Evolutionary conservation across 1,284 basidiomycete genomes (phyloP), one percentile per base, ranked within the genome.

Genomic region (Sanghuangporus weigelae): DNA sequence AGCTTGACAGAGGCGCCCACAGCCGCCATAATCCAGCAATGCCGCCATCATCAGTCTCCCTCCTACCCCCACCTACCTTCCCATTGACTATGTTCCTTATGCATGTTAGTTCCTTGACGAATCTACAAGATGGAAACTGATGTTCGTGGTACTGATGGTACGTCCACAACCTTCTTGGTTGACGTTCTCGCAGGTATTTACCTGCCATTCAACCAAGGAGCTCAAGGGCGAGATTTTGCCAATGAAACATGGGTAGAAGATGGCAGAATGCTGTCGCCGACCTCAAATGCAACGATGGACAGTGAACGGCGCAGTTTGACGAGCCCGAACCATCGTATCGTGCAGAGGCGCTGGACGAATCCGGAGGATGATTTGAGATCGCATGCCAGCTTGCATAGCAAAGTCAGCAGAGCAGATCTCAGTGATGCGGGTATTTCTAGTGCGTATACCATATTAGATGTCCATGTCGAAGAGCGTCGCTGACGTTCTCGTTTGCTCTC

Each of bases 261-360:
- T 46, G 40, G 39, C 7, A 16, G 56, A 14, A 10, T 57, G 40
- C 21, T 57, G 6, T 57, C 38, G 23, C 59, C 59, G n/a, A 42
- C 21, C 12, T 35, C 36, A 11, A 48, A 23, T 11, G 36, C 19
- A 21, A 54, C 49, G 40, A 21, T 60, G 49, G 49, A 60, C 23
- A 54, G 36, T 8, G 59, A 60, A 42, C 59, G 59, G 35, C 59
- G 59, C 23, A 60, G 59, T 38, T 16, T 60, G 12, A 40, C 51
- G 26, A 54, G 39, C 39, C 59, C 59, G 56, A 57, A 23, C 14
- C 56, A 55, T 36, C 53, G 35, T 14, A 12, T 19, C 35, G 49
- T 51, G 19, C 49, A 51, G 26, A 42, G 57, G 42, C 38, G 57
- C n/a, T 46, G 19, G 26, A 58, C 40, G 6, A 31, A 58, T 48